Percentiles rank a stretch among this genome's conserved stretches.
Conservation (phyloP, 192 early-diverging fungal species). For the Mycoemilia scoparia region DNA sequence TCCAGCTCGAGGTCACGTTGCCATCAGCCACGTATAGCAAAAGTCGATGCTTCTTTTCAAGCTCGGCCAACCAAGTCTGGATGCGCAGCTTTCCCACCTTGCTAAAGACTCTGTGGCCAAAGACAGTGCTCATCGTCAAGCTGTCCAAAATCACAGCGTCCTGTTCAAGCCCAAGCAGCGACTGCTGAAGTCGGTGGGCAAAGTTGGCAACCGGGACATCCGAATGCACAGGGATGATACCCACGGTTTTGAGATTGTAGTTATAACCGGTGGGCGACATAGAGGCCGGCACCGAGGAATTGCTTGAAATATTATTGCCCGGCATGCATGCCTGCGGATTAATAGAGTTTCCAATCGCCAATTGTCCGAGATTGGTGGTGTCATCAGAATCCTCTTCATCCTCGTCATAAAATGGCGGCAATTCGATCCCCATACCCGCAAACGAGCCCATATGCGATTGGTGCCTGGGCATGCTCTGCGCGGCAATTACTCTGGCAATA, state of each 20-base stretch:
- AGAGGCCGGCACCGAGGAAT: not conserved
- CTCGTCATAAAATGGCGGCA: not conserved
- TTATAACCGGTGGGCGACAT: no score
- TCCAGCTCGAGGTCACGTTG: slow-evolving; percentile 78
- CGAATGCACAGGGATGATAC: slow-evolving; percentile 69
- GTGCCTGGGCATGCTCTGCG: slow-evolving; percentile 35
- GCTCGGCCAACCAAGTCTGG: slow-evolving; percentile 80
- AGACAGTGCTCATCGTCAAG: slow-evolving; percentile 50
- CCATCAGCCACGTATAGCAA: slow-evolving; percentile 94
- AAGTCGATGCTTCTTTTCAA: slow-evolving; percentile 72
- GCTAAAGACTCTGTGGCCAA: slow-evolving; percentile 85
- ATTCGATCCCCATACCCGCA: slow-evolving; percentile 1
- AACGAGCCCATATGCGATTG: no score
- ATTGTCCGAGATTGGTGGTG: no score
- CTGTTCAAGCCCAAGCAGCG: slow-evolving; percentile 49
- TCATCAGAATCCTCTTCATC: no score
- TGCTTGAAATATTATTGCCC: slow-evolving; percentile 5
- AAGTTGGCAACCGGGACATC: slow-evolving; percentile 76
- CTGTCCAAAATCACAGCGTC: slow-evolving; percentile 63
- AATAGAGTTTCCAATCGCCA: no score
- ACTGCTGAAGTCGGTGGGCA: slow-evolving; percentile 58
- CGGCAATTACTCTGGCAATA: slow-evolving; percentile 77
- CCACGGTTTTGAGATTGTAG: slow-evolving; percentile 85
- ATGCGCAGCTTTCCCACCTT: slow-evolving; percentile 85
- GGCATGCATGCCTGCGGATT: no score